Evolutionary conservation across 495 filamentous ascomycete species (phyloP).

Genomic region (Podospora pseudocomata): DNA sequence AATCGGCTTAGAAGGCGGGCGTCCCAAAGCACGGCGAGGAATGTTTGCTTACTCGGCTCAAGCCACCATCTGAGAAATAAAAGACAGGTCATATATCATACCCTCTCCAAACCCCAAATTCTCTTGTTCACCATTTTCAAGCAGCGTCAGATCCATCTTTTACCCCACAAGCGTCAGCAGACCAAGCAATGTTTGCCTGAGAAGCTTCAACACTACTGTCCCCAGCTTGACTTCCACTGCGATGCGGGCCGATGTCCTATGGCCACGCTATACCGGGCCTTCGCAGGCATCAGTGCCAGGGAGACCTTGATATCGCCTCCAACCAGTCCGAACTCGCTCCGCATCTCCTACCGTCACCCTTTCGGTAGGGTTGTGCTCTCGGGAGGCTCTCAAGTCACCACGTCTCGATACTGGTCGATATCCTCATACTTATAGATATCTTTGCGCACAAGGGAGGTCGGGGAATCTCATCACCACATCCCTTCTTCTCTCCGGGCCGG

Average conservation of each 20-base stretch:
- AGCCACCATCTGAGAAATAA: conserved; percentile 3
- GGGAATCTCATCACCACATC: background rate
- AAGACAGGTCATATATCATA: conserved; percentile 9
- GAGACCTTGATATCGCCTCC: background rate
- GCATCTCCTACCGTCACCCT: background rate
- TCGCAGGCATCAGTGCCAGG: background rate
- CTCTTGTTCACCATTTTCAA: background rate
- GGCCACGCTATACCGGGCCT: background rate
- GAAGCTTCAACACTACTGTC: background rate
- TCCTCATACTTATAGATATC: background rate
- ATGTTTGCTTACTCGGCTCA: conserved; percentile 16
- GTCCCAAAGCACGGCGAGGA: conserved; percentile 1
- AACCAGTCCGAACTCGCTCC: background rate
- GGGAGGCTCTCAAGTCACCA: background rate
- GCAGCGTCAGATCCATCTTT: background rate
- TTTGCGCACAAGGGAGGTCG: background rate
- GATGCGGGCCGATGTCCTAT: conserved; percentile 11
- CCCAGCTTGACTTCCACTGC: background rate
- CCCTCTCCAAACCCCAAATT: background rate
- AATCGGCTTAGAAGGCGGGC: background rate
- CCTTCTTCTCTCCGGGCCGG: background rate
- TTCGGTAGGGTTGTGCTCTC: background rate
- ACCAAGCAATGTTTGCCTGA: background rate
- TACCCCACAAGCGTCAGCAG: background rate
- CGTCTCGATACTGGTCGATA: background rate